These are phyloP conservation scores for Trypanosoma theileri DNA, from an alignment of 208 protist species.

Conservation along the genomic window DNA sequence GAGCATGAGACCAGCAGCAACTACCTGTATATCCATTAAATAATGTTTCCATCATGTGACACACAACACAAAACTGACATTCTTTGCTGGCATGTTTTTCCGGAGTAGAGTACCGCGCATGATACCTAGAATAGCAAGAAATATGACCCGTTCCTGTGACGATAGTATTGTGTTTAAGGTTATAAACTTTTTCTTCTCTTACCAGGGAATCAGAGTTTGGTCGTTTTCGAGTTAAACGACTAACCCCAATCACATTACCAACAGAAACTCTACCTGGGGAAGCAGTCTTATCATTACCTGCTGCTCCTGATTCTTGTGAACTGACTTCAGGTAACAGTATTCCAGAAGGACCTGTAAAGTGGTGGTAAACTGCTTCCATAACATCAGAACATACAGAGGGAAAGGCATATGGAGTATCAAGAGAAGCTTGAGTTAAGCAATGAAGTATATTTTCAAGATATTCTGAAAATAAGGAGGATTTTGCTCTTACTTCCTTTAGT, in stretches of 20 bases:
- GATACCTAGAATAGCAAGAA: slow-evolving; percentile 56
- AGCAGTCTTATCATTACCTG: neutral
- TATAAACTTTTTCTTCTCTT: neutral
- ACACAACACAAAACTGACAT: slow-evolving; percentile 66
- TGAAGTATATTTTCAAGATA: slow-evolving; percentile 13
- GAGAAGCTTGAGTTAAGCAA: slow-evolving; percentile 19
- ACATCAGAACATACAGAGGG: slow-evolving; percentile 14
- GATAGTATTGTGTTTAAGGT: neutral
- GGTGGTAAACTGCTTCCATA: slow-evolving; percentile 7
- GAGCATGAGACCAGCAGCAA: slow-evolving; percentile 70
- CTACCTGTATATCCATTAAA: slow-evolving; percentile 48
- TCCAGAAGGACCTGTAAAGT: slow-evolving; percentile 14
- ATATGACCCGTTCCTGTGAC: neutral
- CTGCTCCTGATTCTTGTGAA: neutral
- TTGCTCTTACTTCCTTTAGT: slow-evolving; percentile 1
- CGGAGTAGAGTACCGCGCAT: slow-evolving; percentile 43
- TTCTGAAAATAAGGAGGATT: neutral
- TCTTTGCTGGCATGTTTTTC: slow-evolving; percentile 43
- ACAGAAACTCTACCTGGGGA: neutral
- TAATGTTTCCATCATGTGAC: slow-evolving; percentile 72
- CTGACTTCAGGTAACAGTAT: neutral
- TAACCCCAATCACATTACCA: slow-evolving; percentile 8
- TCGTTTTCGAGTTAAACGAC: neutral
- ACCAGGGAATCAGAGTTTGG: neutral
- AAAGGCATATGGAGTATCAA: slow-evolving; percentile 31